These are phyloP conservation scores for Blastocystis sp. DNA, from an alignment of 352 stramenopile species.

Conservation along the genomic window DNA sequence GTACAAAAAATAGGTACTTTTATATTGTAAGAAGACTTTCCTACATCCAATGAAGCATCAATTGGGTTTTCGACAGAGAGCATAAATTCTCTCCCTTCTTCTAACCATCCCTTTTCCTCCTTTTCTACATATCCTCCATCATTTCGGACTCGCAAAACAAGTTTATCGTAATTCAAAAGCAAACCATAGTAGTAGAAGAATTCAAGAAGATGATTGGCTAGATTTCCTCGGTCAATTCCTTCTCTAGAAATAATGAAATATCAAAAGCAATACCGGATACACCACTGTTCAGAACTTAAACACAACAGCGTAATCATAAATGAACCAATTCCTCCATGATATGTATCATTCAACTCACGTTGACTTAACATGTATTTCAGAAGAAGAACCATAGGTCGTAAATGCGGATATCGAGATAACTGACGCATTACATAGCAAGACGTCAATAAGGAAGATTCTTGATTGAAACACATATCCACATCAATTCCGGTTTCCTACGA, in stretches of 20 bases:
- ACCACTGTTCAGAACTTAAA: conserved; percentile 52
- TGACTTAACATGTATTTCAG: conserved; percentile 59
- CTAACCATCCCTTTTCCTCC: conserved; percentile 10
- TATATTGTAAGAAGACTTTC: conserved; percentile 55
- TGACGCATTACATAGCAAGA: conserved; percentile 56
- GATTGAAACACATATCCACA: conserved; percentile 64
- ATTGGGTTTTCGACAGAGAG: conserved; percentile 60
- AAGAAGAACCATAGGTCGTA: conserved; percentile 16
- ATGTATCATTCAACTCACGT: conserved; percentile 63
- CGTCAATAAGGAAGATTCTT: conserved; percentile 46
- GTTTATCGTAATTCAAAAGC: conserved; percentile 54
- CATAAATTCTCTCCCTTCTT: not conserved
- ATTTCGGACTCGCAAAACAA: conserved; percentile 27
- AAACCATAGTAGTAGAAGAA: conserved; percentile 64
- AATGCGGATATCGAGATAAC: conserved; percentile 39
- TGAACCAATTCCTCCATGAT: conserved; percentile 56
- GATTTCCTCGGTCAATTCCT: conserved; percentile 20
- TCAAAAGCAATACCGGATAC: not conserved
- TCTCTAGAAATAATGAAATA: not conserved
- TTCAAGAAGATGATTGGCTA: conserved; percentile 48
- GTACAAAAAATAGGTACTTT: not conserved
- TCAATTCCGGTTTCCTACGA: conserved; percentile 51
- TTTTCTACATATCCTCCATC: conserved; percentile 50
- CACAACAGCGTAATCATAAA: conserved; percentile 58
- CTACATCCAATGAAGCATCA: conserved; percentile 56